phyloP scores from a whole-genome alignment of 2,329 filamentous ascomycete genomes.

The Colletotrichum destructivum region DNA sequence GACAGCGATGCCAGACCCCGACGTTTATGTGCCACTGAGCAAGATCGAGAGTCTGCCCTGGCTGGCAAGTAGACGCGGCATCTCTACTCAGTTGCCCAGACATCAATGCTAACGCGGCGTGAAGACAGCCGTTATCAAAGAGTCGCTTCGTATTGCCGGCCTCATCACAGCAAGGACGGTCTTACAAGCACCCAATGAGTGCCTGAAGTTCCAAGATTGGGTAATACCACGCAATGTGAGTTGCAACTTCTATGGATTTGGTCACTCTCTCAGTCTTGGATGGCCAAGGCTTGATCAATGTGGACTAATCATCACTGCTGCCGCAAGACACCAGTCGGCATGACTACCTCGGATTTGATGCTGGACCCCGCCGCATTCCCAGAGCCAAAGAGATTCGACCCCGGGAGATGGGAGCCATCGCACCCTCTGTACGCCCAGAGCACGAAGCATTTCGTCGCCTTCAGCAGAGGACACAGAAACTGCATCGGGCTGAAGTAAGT shows the following conservation, averaged over 20 bases:
- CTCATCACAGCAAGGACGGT: not conserved
- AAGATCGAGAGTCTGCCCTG: conserved; percentile 53
- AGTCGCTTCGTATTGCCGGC: not conserved
- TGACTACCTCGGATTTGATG: not conserved
- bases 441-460: not conserved
- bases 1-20: conserved; percentile 17
- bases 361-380: not conserved
- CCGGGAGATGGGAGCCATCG: not conserved
- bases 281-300: not conserved
- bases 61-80: not conserved
- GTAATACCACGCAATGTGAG: not conserved
- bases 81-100: not conserved
- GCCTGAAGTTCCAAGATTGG: not conserved
- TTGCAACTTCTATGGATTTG: not conserved
- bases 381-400: not conserved
- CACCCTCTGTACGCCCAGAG: not conserved
- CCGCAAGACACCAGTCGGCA: conserved; percentile 1
- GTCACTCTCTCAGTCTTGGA: not conserved
- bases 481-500: not conserved
- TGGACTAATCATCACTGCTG: too few relatives aligned
- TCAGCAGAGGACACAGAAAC: not conserved
- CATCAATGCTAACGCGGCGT: not conserved
- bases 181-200: not conserved
- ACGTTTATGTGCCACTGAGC: conserved; percentile 29
- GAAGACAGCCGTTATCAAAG: not conserved